phyloP scores from a whole-genome alignment of 805 yeast species.

The Metschnikowia lachancei region DNA sequence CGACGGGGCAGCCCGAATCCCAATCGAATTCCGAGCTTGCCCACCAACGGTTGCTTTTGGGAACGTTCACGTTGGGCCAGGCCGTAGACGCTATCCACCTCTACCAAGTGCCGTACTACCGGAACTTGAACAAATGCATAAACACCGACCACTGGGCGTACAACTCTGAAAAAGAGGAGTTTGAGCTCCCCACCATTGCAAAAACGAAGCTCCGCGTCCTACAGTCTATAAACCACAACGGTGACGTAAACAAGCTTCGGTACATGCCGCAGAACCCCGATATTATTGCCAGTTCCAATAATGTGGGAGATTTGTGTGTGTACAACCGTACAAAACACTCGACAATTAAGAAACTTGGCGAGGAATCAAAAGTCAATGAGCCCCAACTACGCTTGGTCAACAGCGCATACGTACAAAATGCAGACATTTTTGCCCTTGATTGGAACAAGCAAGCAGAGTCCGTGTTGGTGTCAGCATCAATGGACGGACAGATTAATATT shows the following conservation, averaged over 20 bases:
- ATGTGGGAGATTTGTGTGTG: slow-evolving; percentile 60
- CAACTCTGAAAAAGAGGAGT: slow-evolving; percentile 40
- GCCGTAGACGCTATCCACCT: slow-evolving; percentile 24
- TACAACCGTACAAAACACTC: slow-evolving; percentile 83
- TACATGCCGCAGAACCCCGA: slow-evolving; percentile 88
- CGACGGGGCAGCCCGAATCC: background rate
- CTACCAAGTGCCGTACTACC: slow-evolving; percentile 33
- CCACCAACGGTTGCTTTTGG: slow-evolving; percentile 19
- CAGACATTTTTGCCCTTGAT: slow-evolving; percentile 66
- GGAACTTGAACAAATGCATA: slow-evolving; percentile 34
- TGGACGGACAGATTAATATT: slow-evolving; percentile 59
- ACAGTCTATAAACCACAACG: slow-evolving; percentile 65
- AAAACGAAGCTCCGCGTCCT: slow-evolving; percentile 31
- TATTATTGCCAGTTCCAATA: slow-evolving; percentile 66
- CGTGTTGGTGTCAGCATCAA: slow-evolving; percentile 54
- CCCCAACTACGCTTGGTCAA: slow-evolving; percentile 52
- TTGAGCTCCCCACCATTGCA: slow-evolving; percentile 31
- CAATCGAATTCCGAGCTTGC: slow-evolving; percentile 10
- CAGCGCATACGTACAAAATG: slow-evolving; percentile 18
- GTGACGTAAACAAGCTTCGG: slow-evolving; percentile 70
- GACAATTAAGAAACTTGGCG: slow-evolving; percentile 29
- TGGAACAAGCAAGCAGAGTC: slow-evolving; percentile 75
- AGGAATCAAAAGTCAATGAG: slow-evolving; percentile 31
- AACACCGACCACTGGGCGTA: slow-evolving; percentile 36
- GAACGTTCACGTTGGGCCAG: slow-evolving; percentile 22